A percentile compares a stretch with the other conserved stretches of the same genome.
These are phyloP conservation scores for Coemansia sp. DNA, from an alignment of 192 early-diverging fungal species.

Conservation along the genomic window DNA sequence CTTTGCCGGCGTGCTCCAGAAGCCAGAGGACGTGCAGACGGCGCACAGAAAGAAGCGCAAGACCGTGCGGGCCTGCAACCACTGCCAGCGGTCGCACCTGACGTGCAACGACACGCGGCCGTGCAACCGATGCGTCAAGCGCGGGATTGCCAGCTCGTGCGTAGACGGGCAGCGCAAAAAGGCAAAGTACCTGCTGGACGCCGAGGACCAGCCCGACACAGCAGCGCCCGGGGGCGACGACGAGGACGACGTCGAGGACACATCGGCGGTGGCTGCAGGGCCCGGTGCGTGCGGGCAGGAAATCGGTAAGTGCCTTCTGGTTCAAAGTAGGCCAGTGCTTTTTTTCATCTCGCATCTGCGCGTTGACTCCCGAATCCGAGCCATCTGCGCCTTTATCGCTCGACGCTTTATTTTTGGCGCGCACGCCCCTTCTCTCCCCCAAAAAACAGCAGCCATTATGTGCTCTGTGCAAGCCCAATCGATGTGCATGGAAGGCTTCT, in stretches of 20 bases:
- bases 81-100: conserved; percentile 62
- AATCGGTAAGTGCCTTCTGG: too few species aligned
- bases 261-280: not conserved
- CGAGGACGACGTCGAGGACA: conserved; percentile 9
- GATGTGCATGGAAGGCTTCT: too few species aligned
- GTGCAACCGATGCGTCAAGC: conserved; percentile 83
- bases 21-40: not conserved
- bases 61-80: conserved; percentile 56
- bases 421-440: too few species aligned
- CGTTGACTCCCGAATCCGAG: too few species aligned
- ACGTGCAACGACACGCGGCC: conserved; percentile 71
- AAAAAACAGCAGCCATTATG: too few species aligned
- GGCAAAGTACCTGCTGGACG: conserved; percentile 86
- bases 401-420: too few species aligned
- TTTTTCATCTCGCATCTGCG: too few species aligned
- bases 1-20: too few species aligned
- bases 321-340: too few species aligned
- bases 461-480: too few species aligned
- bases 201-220: conserved; percentile 33
- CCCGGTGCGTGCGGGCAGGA: too few species aligned
- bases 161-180: conserved; percentile 83
- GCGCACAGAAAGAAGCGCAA: conserved; percentile 42
- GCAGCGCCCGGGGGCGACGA: not conserved
- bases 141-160: conserved; percentile 70
- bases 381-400: too few species aligned